Percentiles rank a stretch among this genome's conserved stretches.
phyloP scores from a whole-genome alignment of 805 yeast species.

The Cyberlindnera mrakii region DNA sequence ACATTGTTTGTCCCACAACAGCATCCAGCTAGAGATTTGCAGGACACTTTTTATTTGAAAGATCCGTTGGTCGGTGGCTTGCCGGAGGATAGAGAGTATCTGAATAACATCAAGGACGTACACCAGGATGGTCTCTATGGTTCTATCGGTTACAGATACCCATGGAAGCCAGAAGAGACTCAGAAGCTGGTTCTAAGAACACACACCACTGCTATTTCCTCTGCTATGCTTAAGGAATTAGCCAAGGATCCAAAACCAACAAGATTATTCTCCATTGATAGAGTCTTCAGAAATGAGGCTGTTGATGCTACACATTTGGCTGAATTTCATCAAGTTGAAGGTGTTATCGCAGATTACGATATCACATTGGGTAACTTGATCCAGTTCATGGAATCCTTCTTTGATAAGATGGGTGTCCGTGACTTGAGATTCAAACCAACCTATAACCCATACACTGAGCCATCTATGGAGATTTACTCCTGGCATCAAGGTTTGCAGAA shows the following conservation, averaged over 20 bases:
- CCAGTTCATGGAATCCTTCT: conserved; percentile 97
- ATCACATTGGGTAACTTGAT: conserved; percentile 93
- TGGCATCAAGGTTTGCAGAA: conserved; percentile 91
- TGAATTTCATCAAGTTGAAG: conserved; percentile 99
- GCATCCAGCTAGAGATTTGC: conserved; percentile 99
- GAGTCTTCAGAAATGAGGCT: conserved; percentile 99
- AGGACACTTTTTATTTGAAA: conserved; percentile 95
- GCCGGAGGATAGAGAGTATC: conserved; percentile 77
- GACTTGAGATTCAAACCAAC: conserved; percentile 97
- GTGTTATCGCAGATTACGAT: conserved; percentile 95
- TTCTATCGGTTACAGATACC: conserved; percentile 96
- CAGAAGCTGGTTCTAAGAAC: conserved; percentile 91
- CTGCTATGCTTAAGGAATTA: conserved; percentile 78
- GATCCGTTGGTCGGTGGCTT: conserved; percentile 79
- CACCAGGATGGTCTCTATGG: conserved; percentile 90
- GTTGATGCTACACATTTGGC: conserved; percentile 99
- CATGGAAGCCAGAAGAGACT: conserved; percentile 92
- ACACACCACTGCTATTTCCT: conserved; percentile 93
- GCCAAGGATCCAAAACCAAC: conserved; percentile 87
- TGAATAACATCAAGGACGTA: conserved; percentile 72
- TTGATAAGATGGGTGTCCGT: conserved; percentile 94
- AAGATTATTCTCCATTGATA: conserved; percentile 90
- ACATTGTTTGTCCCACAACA: conserved; percentile 96
- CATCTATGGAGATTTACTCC: conserved; percentile 94
- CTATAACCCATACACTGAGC: conserved; percentile 98